Conservation (phyloP, 257 asterid genomes). For the Solanum habrochaites region DNA sequence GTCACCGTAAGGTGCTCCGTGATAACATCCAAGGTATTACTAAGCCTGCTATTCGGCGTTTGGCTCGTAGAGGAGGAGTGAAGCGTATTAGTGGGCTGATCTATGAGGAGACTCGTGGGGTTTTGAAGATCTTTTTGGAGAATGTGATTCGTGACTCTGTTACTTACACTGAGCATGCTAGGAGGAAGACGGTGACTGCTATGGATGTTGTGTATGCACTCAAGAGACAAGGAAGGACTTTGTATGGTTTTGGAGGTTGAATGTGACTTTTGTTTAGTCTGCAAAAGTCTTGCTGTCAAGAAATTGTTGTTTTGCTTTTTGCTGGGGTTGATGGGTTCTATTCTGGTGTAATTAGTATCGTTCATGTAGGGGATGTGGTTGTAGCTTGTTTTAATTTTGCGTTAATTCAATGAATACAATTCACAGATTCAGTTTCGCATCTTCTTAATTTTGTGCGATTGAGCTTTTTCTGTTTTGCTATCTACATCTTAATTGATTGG, state of each 20-base stretch:
- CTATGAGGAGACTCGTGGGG: conserved; percentile 1
- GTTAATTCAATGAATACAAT: neutral
- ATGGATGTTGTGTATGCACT: neutral
- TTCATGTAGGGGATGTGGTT: no score
- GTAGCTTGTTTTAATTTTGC: neutral
- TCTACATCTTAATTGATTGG: no score
- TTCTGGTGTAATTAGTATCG: neutral
- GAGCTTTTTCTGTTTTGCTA: no score
- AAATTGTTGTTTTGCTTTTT: neutral
- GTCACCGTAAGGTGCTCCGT: neutral
- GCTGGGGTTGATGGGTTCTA: neutral
- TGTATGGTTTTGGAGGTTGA: neutral
- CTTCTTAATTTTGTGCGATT: no score
- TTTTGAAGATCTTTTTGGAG: neutral
- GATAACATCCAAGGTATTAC: conserved; percentile 2
- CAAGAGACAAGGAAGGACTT: neutral
- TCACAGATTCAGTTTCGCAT: no score
- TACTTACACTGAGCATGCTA: neutral
- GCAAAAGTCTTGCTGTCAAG: conserved; percentile 25
- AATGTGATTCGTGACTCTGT: neutral
- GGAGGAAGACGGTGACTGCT: neutral
- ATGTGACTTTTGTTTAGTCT: neutral
- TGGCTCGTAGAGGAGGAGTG: neutral
- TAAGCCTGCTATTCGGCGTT: neutral
- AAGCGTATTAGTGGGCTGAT: neutral